phyloP scores from a whole-genome alignment of 495 filamentous ascomycete genomes.

The Trichoderma gamsii region DNA sequence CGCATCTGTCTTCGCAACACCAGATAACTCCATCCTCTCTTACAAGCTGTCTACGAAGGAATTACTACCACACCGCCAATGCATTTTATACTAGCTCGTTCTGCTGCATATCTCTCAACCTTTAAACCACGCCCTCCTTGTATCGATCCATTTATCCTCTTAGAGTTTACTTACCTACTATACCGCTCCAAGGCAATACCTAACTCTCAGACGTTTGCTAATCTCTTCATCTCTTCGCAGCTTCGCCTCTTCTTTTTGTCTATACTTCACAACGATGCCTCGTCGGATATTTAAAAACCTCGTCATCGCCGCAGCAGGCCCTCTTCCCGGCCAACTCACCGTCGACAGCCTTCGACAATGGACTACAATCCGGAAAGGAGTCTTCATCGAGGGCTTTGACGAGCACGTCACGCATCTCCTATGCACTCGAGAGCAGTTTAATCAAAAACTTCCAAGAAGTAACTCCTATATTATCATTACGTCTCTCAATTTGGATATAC shows the following conservation, averaged over 20 bases:
- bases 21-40: background rate
- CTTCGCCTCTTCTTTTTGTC: background rate
- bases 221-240: background rate
- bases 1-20: background rate
- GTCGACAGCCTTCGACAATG: conserved; percentile 29
- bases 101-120: background rate
- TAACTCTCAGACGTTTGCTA: background rate
- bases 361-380: conserved; percentile 26
- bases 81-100: background rate
- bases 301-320: conserved; percentile 27
- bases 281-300: conserved; percentile 28
- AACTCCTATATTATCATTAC: too few species aligned
- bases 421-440: conserved; percentile 28
- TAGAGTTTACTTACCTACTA: background rate
- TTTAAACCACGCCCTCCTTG: background rate
- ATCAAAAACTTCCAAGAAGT: conserved; percentile 18
- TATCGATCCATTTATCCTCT: background rate
- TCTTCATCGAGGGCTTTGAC: conserved; percentile 21
- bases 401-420: conserved; percentile 34
- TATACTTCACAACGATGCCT: background rate
- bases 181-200: too few species aligned
- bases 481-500: too few species aligned
- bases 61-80: background rate
- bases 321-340: conserved; percentile 28
- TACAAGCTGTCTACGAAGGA: background rate